phyloP scores from a whole-genome alignment of 371 early-diverging fungal species.

The Mortierella sp. region DNA sequence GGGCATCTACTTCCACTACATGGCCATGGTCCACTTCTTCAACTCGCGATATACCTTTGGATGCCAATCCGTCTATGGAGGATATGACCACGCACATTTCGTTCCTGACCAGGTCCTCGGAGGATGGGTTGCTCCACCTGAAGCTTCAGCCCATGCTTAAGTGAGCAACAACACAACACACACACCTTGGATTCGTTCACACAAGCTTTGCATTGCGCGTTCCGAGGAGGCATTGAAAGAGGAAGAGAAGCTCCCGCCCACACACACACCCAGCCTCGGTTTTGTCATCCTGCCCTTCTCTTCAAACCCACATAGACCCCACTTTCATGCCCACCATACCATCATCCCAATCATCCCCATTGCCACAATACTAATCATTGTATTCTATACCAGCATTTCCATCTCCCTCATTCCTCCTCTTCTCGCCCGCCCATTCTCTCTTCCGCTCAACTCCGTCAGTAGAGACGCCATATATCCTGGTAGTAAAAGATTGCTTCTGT shows the following conservation, averaged over 20 bases:
- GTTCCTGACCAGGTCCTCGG: constrained; percentile 9
- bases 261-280: too few relatives aligned
- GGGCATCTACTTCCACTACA: constrained; percentile 76
- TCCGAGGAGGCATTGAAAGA: too few relatives aligned
- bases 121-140: constrained; percentile 21
- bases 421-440: too few relatives aligned
- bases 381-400: constrained; percentile 10
- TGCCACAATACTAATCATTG: constrained; percentile 15
- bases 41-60: constrained; percentile 59
- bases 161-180: not conserved
- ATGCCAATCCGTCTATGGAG: constrained; percentile 53
- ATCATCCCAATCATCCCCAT: too few relatives aligned
- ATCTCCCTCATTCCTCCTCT: not conserved
- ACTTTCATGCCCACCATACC: not conserved
- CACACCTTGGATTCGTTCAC: not conserved
- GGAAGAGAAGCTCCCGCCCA: too few relatives aligned
- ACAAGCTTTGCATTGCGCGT: too few relatives aligned
- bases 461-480: too few relatives aligned
- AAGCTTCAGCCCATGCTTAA: constrained; percentile 15
- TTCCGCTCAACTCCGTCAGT: too few relatives aligned
- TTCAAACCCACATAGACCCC: constrained; percentile 1
- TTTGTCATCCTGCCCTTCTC: too few relatives aligned
- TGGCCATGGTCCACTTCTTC: constrained; percentile 67
- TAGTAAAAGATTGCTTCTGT: too few relatives aligned
- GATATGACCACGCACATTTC: constrained; percentile 27